phyloP scores from a whole-genome alignment of 305 asterid species.

The Fraxinus angustifolia region DNA sequence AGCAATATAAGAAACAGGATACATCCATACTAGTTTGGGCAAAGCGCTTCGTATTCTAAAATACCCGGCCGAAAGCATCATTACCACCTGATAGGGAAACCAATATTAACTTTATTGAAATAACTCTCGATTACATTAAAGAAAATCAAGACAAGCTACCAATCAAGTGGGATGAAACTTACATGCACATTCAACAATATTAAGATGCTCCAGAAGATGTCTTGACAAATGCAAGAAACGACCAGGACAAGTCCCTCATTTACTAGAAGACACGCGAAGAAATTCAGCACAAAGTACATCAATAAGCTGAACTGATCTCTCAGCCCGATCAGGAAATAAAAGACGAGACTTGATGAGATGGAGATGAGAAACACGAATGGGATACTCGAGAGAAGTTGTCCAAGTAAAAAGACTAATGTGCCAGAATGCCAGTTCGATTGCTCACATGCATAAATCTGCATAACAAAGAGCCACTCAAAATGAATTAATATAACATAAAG shows the following conservation, averaged over 20 bases:
- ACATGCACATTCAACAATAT: slow-evolving; percentile 68
- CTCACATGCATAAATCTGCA: slow-evolving; percentile 60
- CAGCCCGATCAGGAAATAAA: slow-evolving; percentile 89
- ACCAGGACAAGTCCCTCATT: slow-evolving; percentile 86
- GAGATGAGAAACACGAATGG: slow-evolving; percentile 93
- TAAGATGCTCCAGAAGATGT: slow-evolving; percentile 71
- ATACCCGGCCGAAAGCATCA: slow-evolving; percentile 94
- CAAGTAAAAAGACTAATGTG: slow-evolving; percentile 56
- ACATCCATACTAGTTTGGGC: slow-evolving; percentile 83
- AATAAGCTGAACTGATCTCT: slow-evolving; percentile 79
- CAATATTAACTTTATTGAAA: neutral
- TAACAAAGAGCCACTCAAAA: slow-evolving; percentile 1
- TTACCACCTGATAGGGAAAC: slow-evolving; percentile 54
- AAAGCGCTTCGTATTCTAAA: slow-evolving; percentile 79
- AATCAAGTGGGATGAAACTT: slow-evolving; percentile 33
- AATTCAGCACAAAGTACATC: slow-evolving; percentile 79
- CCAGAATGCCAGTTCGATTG: slow-evolving; percentile 78
- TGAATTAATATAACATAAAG: neutral
- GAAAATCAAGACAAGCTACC: neutral
- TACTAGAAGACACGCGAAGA: slow-evolving; percentile 82
- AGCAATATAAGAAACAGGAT: slow-evolving; percentile 80
- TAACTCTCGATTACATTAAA: neutral
- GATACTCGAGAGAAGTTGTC: slow-evolving; percentile 78
- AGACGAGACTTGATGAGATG: slow-evolving; percentile 77
- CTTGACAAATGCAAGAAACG: slow-evolving; percentile 59